Percentiles rank a stretch among this genome's conserved stretches.
Evolutionary conservation across 2,329 filamentous ascomycete species (phyloP).

Genomic region (Mollisiaceae sp.): DNA sequence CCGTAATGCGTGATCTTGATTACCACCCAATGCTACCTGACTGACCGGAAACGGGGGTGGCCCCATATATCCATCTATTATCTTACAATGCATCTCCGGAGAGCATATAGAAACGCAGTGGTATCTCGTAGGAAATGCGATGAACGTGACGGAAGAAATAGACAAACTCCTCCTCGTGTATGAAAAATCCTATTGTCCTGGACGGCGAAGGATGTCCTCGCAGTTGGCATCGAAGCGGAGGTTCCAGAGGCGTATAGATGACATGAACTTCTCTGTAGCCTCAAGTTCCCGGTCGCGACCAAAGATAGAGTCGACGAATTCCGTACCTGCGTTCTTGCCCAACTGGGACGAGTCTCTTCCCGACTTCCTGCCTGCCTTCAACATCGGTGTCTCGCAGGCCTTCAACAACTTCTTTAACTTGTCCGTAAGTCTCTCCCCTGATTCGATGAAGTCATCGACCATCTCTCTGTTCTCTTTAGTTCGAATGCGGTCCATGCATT

Average conservation of each 20-base stretch:
- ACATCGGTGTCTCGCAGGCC: slow-evolving; percentile 93
- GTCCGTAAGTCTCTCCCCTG: slow-evolving; percentile 83
- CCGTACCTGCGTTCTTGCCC: slow-evolving; percentile 88
- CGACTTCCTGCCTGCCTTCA: slow-evolving; percentile 80
- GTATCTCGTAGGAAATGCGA: slow-evolving; percentile 11
- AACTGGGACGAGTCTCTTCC: slow-evolving; percentile 72
- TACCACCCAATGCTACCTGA: slow-evolving; percentile 9
- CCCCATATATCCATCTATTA: slow-evolving; percentile 7
- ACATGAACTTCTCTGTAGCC: slow-evolving; percentile 92
- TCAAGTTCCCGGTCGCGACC: slow-evolving; percentile 88
- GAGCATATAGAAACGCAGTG: neutral
- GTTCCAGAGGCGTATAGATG: slow-evolving; percentile 68
- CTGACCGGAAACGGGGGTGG: neutral
- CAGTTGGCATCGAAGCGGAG: slow-evolving; percentile 96
- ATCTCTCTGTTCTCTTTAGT: slow-evolving; percentile 76
- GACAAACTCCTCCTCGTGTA: slow-evolving; percentile 10
- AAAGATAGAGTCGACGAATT: slow-evolving; percentile 96
- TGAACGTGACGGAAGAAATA: slow-evolving; percentile 8
- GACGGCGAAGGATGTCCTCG: slow-evolving; percentile 78
- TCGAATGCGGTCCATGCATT: slow-evolving; percentile 74
- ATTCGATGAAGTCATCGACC: slow-evolving; percentile 88
- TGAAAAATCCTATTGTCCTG: slow-evolving; percentile 42
- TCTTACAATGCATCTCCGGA: slow-evolving; percentile 4
- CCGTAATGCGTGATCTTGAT: slow-evolving; percentile 3
- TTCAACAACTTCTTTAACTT: slow-evolving; percentile 88